phyloP scores from a whole-genome alignment of 192 early-diverging fungal genomes.

The Phycomyces blakesleeanus region DNA sequence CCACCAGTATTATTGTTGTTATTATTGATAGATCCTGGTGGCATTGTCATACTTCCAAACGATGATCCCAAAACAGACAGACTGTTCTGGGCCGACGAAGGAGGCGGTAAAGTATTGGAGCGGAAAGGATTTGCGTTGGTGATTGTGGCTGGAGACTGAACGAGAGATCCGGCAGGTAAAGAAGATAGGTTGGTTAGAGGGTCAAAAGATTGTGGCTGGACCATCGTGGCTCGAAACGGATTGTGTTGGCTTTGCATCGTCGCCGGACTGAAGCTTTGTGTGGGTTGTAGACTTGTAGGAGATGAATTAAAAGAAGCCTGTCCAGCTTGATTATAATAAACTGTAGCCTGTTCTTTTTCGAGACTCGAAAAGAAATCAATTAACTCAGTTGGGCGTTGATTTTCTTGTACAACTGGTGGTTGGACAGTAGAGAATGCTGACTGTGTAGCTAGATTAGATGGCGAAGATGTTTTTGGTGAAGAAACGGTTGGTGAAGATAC shows the following conservation, averaged over 20 bases:
- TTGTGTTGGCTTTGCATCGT: background rate
- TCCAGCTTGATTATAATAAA: no score
- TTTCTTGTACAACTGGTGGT: no score
- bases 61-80: background rate
- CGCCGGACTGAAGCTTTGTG: background rate
- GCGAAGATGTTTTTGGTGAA: background rate
- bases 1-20: background rate
- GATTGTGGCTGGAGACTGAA: background rate
- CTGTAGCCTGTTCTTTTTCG: background rate
- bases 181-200: background rate
- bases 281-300: background rate
- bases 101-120: background rate
- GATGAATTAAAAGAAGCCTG: no score
- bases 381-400: conserved; percentile 3
- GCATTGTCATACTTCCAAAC: background rate
- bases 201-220: background rate
- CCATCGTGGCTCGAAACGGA: background rate
- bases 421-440: no score
- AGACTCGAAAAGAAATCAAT: conserved; percentile 15
- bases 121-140: background rate
- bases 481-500: conserved; percentile 1
- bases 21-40: background rate
- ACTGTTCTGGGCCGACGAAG: background rate
- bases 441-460: background rate
- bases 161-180: background rate